phyloP scores from a whole-genome alignment of 108 stramenopile genomes.

The Cylindrotheca closterium region DNA sequence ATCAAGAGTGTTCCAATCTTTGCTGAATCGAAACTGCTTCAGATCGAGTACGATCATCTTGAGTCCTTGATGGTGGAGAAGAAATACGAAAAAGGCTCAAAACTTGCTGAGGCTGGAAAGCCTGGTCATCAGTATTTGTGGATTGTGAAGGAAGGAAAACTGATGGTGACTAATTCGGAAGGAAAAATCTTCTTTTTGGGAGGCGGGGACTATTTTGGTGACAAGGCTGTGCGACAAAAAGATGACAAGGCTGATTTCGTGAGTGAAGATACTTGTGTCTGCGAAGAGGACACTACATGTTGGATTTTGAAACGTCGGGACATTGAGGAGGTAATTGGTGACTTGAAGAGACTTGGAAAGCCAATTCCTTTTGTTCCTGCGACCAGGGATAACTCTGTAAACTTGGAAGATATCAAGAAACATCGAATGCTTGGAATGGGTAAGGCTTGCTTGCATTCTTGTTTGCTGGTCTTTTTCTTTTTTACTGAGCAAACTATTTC shows the following conservation, averaged over 20 bases:
- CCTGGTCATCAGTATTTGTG: constrained; percentile 50
- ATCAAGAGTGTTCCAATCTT: constrained; percentile 39
- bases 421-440: constrained; percentile 83
- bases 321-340: constrained; percentile 64
- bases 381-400: constrained; percentile 22
- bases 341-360: constrained; percentile 63
- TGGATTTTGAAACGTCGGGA: constrained; percentile 61
- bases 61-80: constrained; percentile 32
- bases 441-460: constrained; percentile 3
- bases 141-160: constrained; percentile 48
- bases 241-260: constrained; percentile 4
- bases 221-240: constrained; percentile 31
- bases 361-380: constrained; percentile 30
- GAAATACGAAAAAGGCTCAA: constrained; percentile 53
- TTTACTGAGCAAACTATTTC: not conserved
- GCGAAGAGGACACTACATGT: constrained; percentile 57
- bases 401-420: constrained; percentile 61
- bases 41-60: constrained; percentile 43
- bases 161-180: not conserved
- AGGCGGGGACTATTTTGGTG: constrained; percentile 56
- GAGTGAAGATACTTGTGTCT: constrained; percentile 19
- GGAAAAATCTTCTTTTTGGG: constrained; percentile 26
- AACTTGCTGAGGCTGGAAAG: constrained; percentile 77
- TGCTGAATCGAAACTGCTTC: constrained; percentile 46
- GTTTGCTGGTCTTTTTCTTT: not conserved